Conservation (phyloP, 805 yeast genomes). For the Saturnispora besseyi region DNA sequence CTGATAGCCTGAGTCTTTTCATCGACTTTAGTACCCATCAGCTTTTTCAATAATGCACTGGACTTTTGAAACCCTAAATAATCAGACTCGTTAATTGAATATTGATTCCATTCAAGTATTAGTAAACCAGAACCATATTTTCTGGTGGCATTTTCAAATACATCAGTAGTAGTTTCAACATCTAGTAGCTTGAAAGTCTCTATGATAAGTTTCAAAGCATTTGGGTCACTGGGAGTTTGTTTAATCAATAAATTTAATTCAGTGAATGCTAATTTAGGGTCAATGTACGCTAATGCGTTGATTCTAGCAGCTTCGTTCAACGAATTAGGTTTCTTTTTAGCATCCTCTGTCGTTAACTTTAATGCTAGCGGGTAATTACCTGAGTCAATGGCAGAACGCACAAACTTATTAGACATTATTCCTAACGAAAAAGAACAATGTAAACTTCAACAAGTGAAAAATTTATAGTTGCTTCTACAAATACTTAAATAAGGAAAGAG, state of each 20-base stretch:
- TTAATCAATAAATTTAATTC: conserved; percentile 24
- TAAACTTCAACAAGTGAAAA: neutral
- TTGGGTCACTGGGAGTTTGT: conserved; percentile 45
- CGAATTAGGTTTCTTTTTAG: conserved; percentile 48
- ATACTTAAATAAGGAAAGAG: neutral
- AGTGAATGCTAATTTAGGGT: conserved; percentile 26
- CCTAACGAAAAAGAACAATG: neutral
- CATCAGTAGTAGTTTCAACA: conserved; percentile 32
- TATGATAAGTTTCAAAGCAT: conserved; percentile 40
- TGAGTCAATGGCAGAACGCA: conserved; percentile 23
- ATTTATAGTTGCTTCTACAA: neutral
- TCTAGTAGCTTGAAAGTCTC: conserved; percentile 33
- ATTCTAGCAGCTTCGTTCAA: conserved; percentile 42
- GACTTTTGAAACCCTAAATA: conserved; percentile 46
- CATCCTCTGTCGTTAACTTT: conserved; percentile 37
- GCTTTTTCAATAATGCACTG: conserved; percentile 35
- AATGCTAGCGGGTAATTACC: conserved; percentile 50
- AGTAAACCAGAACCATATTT: conserved; percentile 44
- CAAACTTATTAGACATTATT: conserved; percentile 19
- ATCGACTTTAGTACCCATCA: conserved; percentile 10
- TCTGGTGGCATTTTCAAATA: conserved; percentile 50
- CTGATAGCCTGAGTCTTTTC: conserved; percentile 29
- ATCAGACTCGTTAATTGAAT: conserved; percentile 40
- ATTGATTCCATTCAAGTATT: conserved; percentile 49
- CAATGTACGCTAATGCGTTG: conserved; percentile 29